Evolutionary conservation across 768 basidiomycete genomes (phyloP).

Genomic region (Tulasnella sp.): DNA sequence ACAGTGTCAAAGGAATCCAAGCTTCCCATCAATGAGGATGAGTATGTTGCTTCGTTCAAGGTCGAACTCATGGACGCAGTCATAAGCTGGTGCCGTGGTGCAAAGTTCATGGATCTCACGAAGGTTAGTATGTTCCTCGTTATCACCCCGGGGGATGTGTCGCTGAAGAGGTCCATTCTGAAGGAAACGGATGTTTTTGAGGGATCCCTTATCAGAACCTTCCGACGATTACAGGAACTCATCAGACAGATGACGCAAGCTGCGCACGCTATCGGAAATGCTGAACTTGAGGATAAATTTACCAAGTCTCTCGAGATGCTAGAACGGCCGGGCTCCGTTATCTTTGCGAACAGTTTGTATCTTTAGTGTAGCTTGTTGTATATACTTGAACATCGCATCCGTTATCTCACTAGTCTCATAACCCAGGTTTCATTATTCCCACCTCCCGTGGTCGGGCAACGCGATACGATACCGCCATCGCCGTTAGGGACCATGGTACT

Average conservation of each 20-base stretch:
- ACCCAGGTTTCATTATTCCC: too few relatives aligned
- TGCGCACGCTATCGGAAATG: slow-evolving; percentile 95
- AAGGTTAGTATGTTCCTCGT: slow-evolving; percentile 58
- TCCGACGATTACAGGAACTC: slow-evolving; percentile 91
- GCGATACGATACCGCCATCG: too few relatives aligned
- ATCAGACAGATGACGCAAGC: slow-evolving; percentile 95
- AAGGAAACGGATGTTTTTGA: slow-evolving; percentile 97
- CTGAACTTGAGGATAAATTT: slow-evolving; percentile 91
- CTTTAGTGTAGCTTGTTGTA: slow-evolving; percentile 48
- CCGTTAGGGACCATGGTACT: too few relatives aligned
- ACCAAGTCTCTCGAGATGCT: slow-evolving; percentile 90
- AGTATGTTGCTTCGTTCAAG: slow-evolving; percentile 96
- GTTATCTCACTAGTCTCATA: too few relatives aligned
- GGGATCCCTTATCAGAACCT: slow-evolving; percentile 94
- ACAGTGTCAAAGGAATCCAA: slow-evolving; percentile 95
- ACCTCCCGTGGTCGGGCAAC: too few relatives aligned
- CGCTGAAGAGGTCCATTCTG: background rate
- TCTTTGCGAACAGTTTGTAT: slow-evolving; percentile 86
- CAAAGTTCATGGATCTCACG: slow-evolving; percentile 93
- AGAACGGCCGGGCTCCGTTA: slow-evolving; percentile 90
- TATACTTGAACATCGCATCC: background rate
- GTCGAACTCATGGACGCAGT: slow-evolving; percentile 99
- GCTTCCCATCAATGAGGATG: slow-evolving; percentile 84
- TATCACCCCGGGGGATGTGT: background rate
- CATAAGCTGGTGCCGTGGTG: slow-evolving; percentile 96